Percentiles rank a stretch among this genome's conserved stretches.
Evolutionary conservation across 2,329 filamentous ascomycete species (phyloP).

Genomic region (Hypoxylon sp.): DNA sequence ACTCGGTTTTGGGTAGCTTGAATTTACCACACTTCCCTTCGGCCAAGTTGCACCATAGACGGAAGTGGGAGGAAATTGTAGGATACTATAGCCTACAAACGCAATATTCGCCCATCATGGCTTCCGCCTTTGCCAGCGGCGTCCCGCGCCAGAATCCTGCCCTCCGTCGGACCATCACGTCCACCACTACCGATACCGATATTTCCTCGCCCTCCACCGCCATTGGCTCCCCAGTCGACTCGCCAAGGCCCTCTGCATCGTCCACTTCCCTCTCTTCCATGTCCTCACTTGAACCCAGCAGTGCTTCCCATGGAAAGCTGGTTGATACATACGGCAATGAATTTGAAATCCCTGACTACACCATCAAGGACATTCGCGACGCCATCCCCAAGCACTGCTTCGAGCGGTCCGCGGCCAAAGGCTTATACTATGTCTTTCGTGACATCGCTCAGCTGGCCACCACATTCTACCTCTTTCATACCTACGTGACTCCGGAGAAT

Average conservation of each 20-base stretch:
- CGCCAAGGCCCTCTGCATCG: constrained; percentile 76
- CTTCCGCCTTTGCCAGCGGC: constrained; percentile 61
- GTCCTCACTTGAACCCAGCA: constrained; percentile 72
- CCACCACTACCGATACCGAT: constrained; percentile 59
- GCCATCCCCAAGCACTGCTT: constrained; percentile 99
- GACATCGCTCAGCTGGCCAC: constrained; percentile 80
- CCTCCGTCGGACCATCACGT: constrained; percentile 64
- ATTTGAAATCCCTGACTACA: constrained; percentile 94
- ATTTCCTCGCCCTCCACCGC: constrained; percentile 69
- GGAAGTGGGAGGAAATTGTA: neutral
- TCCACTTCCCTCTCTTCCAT: constrained; percentile 94
- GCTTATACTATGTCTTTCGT: constrained; percentile 86
- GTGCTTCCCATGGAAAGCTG: constrained; percentile 70
- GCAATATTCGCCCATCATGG: constrained; percentile 57
- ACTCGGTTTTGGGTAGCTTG: neutral
- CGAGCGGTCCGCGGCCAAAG: constrained; percentile 82
- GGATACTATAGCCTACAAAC: neutral
- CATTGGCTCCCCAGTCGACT: constrained; percentile 71
- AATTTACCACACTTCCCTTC: neutral
- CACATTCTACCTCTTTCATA: constrained; percentile 92
- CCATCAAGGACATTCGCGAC: constrained; percentile 96
- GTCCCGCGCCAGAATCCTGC: constrained; percentile 61
- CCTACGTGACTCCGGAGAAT: constrained; percentile 86
- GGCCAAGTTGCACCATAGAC: neutral
- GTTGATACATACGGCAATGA: constrained; percentile 95